Evolutionary conservation across 139 green algal genomes (phyloP), one percentile per base, ranked within the genome.

Genomic region (Chlamydomonas sp.): DNA sequence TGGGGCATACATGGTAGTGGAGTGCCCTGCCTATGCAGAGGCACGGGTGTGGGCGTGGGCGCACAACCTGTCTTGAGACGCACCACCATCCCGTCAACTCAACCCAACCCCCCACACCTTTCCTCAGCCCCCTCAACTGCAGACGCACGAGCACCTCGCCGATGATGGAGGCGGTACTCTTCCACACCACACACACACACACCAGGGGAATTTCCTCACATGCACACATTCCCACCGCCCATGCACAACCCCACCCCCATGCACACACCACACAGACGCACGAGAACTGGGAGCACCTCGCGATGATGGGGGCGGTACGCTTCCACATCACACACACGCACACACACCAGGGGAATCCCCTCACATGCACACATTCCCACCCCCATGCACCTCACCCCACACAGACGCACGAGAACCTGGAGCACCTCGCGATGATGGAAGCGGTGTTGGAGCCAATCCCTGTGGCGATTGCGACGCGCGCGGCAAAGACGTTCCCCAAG

Each of bases 381-480:
- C 13, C 43, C 43, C 43, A 13, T 54, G 16, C 43, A 54, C 20
- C 43, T 26, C 43, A 13, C 43, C 43, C 20, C 43, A 20, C 20
- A 54, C 43, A 96, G 77, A 99, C 95, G 37, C 94, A 98, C 75
- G 93, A 99, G 47, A 96, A 99, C 83, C 70, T 97, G 72, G 95
- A 99, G 79, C 95, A 99, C 81, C 76, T 99, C 47, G 95, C 90
- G 2, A 99, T 99, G 94, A 99, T 99, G 93, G 83, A 98, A 81
- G 50, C 69, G n/a, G 85, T 93, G 57, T 71, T 97, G 58, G 92
- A 89, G 1, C 63, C 77, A 3, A 82, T 96, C 4, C 91, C 90
- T 0, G 30, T 48, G 1, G 8, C 30, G 24, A 81, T 92, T 77
- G 67, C 64, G 1, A 29, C 35, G 5, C 47, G 70, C 8, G 77